phyloP scores from a whole-genome alignment of 352 stramenopile genomes.

The Globisporangium viniferum region DNA sequence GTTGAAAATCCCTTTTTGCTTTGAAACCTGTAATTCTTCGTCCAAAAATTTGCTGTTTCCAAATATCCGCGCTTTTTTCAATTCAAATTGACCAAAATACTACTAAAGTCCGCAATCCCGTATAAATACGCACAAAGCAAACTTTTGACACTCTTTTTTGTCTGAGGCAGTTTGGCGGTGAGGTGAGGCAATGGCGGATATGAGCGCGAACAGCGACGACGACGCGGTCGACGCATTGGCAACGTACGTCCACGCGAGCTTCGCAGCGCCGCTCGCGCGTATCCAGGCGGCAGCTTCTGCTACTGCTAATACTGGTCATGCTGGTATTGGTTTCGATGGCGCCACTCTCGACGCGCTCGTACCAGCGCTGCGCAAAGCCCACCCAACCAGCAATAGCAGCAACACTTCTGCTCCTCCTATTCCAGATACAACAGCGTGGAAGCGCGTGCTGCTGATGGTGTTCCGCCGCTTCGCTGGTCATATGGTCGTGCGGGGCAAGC shows the following conservation, averaged over 20 bases:
- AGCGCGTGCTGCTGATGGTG: slow-evolving; percentile 19
- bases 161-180: neutral
- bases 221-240: neutral
- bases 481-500: slow-evolving; percentile 31
- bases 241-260: neutral
- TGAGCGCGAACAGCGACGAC: slow-evolving; percentile 1
- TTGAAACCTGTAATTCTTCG: neutral
- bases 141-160: neutral
- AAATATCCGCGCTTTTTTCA: neutral
- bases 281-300: neutral
- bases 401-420: neutral
- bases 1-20: neutral
- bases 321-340: neutral
- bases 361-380: neutral
- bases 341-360: neutral
- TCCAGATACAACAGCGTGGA: slow-evolving; percentile 8
- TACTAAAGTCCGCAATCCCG: neutral
- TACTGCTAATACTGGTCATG: neutral
- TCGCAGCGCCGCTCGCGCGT: neutral
- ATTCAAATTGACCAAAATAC: neutral
- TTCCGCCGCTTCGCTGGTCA: slow-evolving; percentile 28
- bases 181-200: neutral
- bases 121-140: neutral
- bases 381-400: neutral
- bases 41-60: neutral